Evolutionary conservation across 2,329 filamentous ascomycete species (phyloP).

Genomic region (Dryadomyces sulphureus): DNA sequence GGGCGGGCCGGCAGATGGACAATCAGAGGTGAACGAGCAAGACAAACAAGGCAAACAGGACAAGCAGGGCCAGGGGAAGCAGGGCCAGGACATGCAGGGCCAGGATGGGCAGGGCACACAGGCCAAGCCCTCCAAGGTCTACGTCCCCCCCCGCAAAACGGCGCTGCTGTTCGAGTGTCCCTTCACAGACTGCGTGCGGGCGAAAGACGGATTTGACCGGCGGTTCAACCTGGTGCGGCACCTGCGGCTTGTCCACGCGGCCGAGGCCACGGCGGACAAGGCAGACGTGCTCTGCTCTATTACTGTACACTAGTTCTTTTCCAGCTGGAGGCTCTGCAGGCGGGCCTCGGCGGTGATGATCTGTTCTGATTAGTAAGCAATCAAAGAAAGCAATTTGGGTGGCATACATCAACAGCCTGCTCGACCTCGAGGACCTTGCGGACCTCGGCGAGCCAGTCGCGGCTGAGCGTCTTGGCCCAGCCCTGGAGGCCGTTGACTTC

Average conservation of each 20-base stretch:
- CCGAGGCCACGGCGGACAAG: not conserved
- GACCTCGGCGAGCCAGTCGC: conserved; percentile 86
- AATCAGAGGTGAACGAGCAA: not conserved
- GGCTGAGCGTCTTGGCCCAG: conserved; percentile 89
- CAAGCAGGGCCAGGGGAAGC: not conserved
- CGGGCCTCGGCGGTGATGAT: conserved; percentile 83
- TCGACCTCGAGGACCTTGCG: conserved; percentile 87
- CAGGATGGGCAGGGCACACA: not conserved
- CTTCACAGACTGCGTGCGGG: conserved; percentile 9
- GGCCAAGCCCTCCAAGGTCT: not conserved
- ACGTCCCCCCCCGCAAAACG: not conserved
- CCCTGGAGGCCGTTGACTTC: conserved; percentile 90
- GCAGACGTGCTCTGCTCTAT: not conserved
- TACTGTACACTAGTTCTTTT: conserved; percentile 29
- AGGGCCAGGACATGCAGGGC: not conserved
- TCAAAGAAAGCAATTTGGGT: not conserved
- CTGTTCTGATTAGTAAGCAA: conserved; percentile 23
- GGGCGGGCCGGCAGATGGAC: not conserved
- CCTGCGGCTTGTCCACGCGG: conserved; percentile 18
- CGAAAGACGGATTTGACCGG: conserved; percentile 21
- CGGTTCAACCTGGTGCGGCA: conserved; percentile 24
- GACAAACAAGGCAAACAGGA: not conserved
- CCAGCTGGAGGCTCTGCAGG: conserved; percentile 72
- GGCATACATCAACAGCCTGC: conserved; percentile 75
- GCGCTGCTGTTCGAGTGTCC: not conserved